These are phyloP conservation scores for Pseudoperonospora humuli DNA, from an alignment of 352 stramenopile species.

Conservation along the genomic window DNA sequence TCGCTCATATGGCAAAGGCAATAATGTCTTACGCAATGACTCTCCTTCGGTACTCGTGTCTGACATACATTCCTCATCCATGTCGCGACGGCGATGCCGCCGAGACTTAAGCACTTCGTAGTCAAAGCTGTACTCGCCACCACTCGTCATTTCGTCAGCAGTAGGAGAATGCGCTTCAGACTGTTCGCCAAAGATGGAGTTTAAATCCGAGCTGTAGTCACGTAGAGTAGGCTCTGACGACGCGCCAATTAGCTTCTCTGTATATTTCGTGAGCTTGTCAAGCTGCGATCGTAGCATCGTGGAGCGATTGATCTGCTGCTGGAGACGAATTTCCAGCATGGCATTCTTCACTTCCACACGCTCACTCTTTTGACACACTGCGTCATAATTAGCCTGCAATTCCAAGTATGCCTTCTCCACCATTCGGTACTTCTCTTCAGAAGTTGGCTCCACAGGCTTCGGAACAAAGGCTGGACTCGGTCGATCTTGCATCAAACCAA, in stretches of 20 bases:
- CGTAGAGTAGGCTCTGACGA: conserved; percentile 43
- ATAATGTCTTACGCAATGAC: conserved; percentile 27
- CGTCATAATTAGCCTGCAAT: conserved; percentile 50
- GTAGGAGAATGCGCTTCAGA: conserved; percentile 34
- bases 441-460: conserved; percentile 14
- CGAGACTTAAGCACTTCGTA: conserved; percentile 34
- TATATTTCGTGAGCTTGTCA: conserved; percentile 66
- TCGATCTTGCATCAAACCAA: conserved; percentile 12
- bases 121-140: conserved; percentile 32
- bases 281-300: conserved; percentile 57
- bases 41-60: conserved; percentile 43
- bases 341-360: conserved; percentile 52
- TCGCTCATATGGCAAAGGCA: conserved; percentile 13
- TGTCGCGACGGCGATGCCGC: conserved; percentile 23
- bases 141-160: conserved; percentile 27
- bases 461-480: conserved; percentile 17
- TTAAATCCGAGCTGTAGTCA: conserved; percentile 44
- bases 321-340: conserved; percentile 53
- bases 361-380: conserved; percentile 32
- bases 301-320: conserved; percentile 56
- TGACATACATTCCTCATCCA: conserved; percentile 54
- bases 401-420: conserved; percentile 44
- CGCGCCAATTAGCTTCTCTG: conserved; percentile 49
- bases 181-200: conserved; percentile 40
- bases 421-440: conserved; percentile 43